phyloP scores from a whole-genome alignment of 305 asterid species.

The Fraxinus platypoda region DNA sequence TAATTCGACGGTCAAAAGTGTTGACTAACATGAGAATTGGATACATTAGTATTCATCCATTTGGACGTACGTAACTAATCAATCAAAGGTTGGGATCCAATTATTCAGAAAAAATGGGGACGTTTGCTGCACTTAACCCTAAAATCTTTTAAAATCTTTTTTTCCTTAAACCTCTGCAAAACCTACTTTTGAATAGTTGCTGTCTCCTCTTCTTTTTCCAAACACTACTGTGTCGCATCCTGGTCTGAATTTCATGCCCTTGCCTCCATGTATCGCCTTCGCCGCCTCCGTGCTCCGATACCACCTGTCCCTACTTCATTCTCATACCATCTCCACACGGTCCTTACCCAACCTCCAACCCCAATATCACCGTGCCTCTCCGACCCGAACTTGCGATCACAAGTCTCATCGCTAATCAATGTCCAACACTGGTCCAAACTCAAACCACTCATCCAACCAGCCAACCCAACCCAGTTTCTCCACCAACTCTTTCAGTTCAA shows the following conservation, averaged over 20 bases:
- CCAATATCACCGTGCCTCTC: conserved; percentile 4
- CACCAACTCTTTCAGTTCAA: conserved; percentile 41
- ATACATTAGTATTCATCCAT: no score
- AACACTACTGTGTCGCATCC: neutral
- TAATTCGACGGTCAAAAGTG: no score
- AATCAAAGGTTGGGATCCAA: no score
- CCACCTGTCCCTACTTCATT: conserved; percentile 2
- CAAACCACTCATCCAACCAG: conserved; percentile 32
- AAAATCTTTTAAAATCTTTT: no score
- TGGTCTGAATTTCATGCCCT: neutral
- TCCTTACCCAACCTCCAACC: conserved; percentile 9
- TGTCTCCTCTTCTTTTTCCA: neutral
- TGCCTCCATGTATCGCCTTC: conserved; percentile 25
- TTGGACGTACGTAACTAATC: no score
- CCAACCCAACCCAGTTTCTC: conserved; percentile 35
- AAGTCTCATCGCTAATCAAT: conserved; percentile 34
- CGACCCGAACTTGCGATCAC: conserved; percentile 25
- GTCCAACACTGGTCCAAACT: conserved; percentile 51
- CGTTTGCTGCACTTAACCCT: no score
- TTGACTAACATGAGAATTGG: no score
- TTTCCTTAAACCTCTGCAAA: no score
- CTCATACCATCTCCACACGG: conserved; percentile 11
- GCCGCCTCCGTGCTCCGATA: conserved; percentile 29
- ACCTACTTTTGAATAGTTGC: neutral
- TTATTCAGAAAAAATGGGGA: no score